Percentiles rank a stretch among this genome's conserved stretches.
These are phyloP conservation scores for Prunus fruticosa DNA, from an alignment of 306 rosid species.

Conservation along the genomic window DNA sequence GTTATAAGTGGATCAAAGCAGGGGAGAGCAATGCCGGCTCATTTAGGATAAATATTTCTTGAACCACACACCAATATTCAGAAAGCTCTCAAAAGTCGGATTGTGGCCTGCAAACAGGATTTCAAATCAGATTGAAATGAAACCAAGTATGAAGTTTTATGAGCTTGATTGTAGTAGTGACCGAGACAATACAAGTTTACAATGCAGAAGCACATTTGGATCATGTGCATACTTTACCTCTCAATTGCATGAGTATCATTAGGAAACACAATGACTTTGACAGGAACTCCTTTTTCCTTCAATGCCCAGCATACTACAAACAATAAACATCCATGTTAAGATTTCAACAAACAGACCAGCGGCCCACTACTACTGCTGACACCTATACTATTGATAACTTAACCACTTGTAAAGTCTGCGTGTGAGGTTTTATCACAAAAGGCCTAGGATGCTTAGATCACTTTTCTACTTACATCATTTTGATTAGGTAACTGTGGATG, in stretches of 20 bases:
- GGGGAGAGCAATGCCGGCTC: slow-evolving; percentile 19
- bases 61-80: slow-evolving; percentile 86
- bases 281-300: slow-evolving; percentile 65
- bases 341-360: too few species aligned
- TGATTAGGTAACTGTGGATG: background rate
- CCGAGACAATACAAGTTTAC: background rate
- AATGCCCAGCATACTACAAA: slow-evolving; percentile 74
- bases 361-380: too few species aligned
- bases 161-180: background rate
- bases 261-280: slow-evolving; percentile 73
- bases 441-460: background rate
- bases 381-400: too few species aligned
- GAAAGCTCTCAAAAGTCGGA: slow-evolving; percentile 84
- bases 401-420: too few species aligned
- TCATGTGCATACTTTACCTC: slow-evolving; percentile 38
- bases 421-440: too few species aligned
- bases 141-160: background rate
- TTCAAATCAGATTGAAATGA: background rate
- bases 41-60: slow-evolving; percentile 64
- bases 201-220: slow-evolving; percentile 8
- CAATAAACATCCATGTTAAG: slow-evolving; percentile 19
- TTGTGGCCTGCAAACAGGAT: slow-evolving; percentile 61
- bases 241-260: slow-evolving; percentile 73
- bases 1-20: background rate
- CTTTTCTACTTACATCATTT: background rate